These are phyloP conservation scores for Taphrina wiesneri DNA, from an alignment of 1,139 yeast genomes.

Conservation along the genomic window DNA sequence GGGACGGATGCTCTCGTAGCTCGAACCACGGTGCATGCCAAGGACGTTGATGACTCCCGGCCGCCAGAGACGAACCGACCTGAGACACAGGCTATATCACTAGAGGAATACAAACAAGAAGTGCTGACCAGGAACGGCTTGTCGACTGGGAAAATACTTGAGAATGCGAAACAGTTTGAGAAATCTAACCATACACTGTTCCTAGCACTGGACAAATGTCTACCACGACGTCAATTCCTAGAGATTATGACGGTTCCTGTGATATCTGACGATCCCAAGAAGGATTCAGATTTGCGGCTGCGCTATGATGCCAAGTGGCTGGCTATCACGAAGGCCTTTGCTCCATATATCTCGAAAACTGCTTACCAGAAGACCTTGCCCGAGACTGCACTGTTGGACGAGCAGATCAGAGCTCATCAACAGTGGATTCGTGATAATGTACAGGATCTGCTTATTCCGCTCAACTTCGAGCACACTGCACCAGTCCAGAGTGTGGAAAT, in stretches of 20 bases:
- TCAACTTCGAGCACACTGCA: conserved; percentile 40
- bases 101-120: conserved; percentile 23
- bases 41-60: neutral
- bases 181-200: conserved; percentile 54
- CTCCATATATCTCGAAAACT: conserved; percentile 40
- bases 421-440: conserved; percentile 45
- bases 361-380: conserved; percentile 35
- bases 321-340: conserved; percentile 45
- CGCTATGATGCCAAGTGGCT: conserved; percentile 49
- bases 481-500: conserved; percentile 11
- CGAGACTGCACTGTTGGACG: conserved; percentile 31
- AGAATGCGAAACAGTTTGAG: neutral
- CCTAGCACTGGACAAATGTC: conserved; percentile 81
- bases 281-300: conserved; percentile 35
- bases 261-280: conserved; percentile 27
- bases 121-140: neutral
- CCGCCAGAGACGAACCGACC: neutral
- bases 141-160: neutral
- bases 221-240: conserved; percentile 60
- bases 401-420: conserved; percentile 40
- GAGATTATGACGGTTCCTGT: conserved; percentile 49
- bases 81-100: neutral
- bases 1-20: conserved; percentile 16
- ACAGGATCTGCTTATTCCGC: conserved; percentile 42
- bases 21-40: conserved; percentile 2